Evolutionary conservation across 805 yeast genomes (phyloP), one percentile per base, ranked within the genome.

Genomic region (Candida orba): DNA sequence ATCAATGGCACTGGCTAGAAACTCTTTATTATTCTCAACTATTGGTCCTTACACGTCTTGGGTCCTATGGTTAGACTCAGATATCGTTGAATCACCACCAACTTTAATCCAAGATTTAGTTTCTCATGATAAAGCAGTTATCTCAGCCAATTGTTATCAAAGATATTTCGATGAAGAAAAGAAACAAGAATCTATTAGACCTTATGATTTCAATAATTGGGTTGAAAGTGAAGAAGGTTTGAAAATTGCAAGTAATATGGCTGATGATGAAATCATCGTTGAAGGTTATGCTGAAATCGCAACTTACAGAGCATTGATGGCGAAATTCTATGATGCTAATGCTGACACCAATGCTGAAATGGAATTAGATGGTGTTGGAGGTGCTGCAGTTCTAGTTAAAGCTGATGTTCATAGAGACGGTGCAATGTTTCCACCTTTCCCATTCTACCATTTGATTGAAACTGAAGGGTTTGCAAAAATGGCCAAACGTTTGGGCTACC

Each of bases 321-420:
- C 96, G 1, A 81, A 83, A 57, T 78, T 79, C 61, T 85, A 84
- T 63, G 84, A 84, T 56, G 66, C 79, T 5, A 67, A 71, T 8
- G 93, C 84, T 24, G 81, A 80, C 45, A 47, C 58, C 12, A 70
- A 73, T 51, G 74, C 80, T 4, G 91, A 82, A 59, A 83, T 93
- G 85, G 78, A 76, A 37, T 72, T 93, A 47, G 98, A 93, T 63
- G 99, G 99, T 62, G 98, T 93, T 45, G 99, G 99, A 42, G 98
- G 97, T 50, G 95, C 97, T 20, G 95, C 97, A 36, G 81, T 95
- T 29, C 63, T 93, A 66, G 99, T 93, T 27, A 88, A 91, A 60
- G 95, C 97, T 10, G 97, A 90, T 53, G 99, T 93, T 42, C 99
- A 93, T 66, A 76, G 99, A 62, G 99, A 93, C 64, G 99, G 99